phyloP scores from a whole-genome alignment of 2,329 filamentous ascomycete species.

The Ophiostoma fasciatum region DNA sequence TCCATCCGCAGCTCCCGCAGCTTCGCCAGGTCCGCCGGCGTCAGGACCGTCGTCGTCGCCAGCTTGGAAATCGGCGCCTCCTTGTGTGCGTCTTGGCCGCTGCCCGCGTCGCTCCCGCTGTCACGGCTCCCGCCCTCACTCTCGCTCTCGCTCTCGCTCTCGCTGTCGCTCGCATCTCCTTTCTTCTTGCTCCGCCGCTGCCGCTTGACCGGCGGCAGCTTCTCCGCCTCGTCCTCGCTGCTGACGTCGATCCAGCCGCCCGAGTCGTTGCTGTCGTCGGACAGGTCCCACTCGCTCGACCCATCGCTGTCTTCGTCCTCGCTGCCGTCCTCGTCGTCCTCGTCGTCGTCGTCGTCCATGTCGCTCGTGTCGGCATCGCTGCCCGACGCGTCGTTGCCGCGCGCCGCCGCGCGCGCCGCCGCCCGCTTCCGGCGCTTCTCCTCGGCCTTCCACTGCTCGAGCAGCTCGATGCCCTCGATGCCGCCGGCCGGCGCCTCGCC shows the following conservation, averaged over 20 bases:
- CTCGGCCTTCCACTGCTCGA: slow-evolving; percentile 89
- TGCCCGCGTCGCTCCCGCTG: slow-evolving; percentile 28
- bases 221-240: slow-evolving; percentile 70
- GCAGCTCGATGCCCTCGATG: slow-evolving; percentile 82
- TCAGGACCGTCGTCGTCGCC: slow-evolving; percentile 87
- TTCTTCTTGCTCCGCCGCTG: no score
- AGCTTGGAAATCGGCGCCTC: slow-evolving; percentile 47
- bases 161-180: slow-evolving; percentile 21
- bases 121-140: slow-evolving; percentile 33
- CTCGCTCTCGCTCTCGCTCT: slow-evolving; percentile 35
- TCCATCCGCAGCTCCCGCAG: slow-evolving; percentile 73
- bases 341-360: slow-evolving; percentile 42
- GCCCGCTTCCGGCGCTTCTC: slow-evolving; percentile 60
- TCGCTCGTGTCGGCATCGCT: no score
- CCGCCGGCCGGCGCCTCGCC: slow-evolving; percentile 68
- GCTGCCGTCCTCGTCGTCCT: slow-evolving; percentile 45
- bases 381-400: slow-evolving; percentile 44
- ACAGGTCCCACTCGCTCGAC: slow-evolving; percentile 47
- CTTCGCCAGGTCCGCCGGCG: slow-evolving; percentile 89
- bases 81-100: slow-evolving; percentile 24
- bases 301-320: slow-evolving; percentile 40
- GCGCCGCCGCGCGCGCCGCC: slow-evolving; percentile 30
- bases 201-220: slow-evolving; percentile 52
- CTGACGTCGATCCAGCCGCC: slow-evolving; percentile 90
- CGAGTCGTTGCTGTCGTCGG: slow-evolving; percentile 50